Evolutionary conservation across 2,329 filamentous ascomycete genomes (phyloP), one percentile per base, ranked within the genome.

Genomic region (Arthrobotrys sinensis): DNA sequence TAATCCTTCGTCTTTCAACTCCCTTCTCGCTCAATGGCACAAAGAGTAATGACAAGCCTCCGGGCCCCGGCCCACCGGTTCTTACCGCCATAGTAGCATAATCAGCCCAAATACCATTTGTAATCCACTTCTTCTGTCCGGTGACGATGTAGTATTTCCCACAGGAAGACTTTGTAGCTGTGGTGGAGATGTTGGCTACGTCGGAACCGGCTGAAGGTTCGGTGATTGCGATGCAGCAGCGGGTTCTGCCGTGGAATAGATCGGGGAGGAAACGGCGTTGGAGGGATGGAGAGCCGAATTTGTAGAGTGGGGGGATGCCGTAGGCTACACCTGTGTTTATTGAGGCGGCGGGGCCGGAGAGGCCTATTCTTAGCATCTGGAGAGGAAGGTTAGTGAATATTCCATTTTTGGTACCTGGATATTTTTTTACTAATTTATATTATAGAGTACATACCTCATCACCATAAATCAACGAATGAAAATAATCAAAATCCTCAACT

Each of bases 51-150:
- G 89, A 91, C 2, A 93, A 85, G 0, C 92, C 92, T 0, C 83
- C 81, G 0, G 90, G 60, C 0, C 90, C 90, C 0, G 89, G 87
- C 0, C 89, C 90, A 14, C 91, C 91, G 0, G 92, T 93, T 38
- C 92, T 88, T 0, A 93, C 92, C 0, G 91, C 92, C 90, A 93
- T 92, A 36, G 87, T 88, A 5, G 88, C 86, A 81, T 89, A 90
- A 75, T 93, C 89, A 4, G 88, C 86, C 90, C 90, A 92, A 76
- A 92, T 89, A 4, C 89, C 91, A 81, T 92, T 92, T 0, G 90
- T 92, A 82, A 92, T 92, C 91, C 92, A 94, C 85, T 94, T 93
- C 87, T 93, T 93, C 0, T 88, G 87, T n/a, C 91, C 91, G 73
- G 92, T 93, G 57, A 93, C 85, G 55, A 93, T 87, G 82, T 91